phyloP scores from a whole-genome alignment of 805 yeast genomes.

The Candida succiphila region DNA sequence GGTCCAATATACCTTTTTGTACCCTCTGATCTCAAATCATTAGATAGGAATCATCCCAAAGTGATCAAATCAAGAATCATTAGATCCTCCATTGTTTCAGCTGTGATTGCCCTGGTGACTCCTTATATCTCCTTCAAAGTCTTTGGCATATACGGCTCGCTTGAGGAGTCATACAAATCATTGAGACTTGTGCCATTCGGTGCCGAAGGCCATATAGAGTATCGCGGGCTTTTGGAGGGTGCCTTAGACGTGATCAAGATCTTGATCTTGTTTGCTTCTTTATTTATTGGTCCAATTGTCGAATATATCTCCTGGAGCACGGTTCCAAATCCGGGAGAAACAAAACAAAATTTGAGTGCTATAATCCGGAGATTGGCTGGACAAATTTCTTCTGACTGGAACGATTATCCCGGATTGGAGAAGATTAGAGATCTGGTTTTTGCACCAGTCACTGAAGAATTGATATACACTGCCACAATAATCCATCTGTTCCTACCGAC shows the following conservation, averaged over 20 bases:
- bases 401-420: slow-evolving; percentile 12
- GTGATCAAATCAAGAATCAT: slow-evolving; percentile 32
- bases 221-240: slow-evolving; percentile 1
- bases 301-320: slow-evolving; percentile 21
- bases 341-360: no score
- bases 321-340: not conserved
- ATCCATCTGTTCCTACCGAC: slow-evolving; percentile 21
- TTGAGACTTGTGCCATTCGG: slow-evolving; percentile 23
- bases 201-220: slow-evolving; percentile 10
- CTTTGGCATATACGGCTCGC: no score
- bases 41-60: slow-evolving; percentile 28
- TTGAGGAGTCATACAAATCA: no score
- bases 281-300: slow-evolving; percentile 40
- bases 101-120: slow-evolving; percentile 13
- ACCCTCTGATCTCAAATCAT: slow-evolving; percentile 10
- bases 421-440: slow-evolving; percentile 49
- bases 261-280: slow-evolving; percentile 23
- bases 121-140: no score
- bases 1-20: no score
- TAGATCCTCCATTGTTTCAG: slow-evolving; percentile 25
- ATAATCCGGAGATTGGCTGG: no score
- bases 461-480: slow-evolving; percentile 49
- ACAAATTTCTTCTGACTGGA: no score
- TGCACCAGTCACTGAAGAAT: slow-evolving; percentile 76
- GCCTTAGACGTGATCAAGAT: slow-evolving; percentile 4